Conservation (phyloP, 306 rosid species). For the Sesbania bispinosa region DNA sequence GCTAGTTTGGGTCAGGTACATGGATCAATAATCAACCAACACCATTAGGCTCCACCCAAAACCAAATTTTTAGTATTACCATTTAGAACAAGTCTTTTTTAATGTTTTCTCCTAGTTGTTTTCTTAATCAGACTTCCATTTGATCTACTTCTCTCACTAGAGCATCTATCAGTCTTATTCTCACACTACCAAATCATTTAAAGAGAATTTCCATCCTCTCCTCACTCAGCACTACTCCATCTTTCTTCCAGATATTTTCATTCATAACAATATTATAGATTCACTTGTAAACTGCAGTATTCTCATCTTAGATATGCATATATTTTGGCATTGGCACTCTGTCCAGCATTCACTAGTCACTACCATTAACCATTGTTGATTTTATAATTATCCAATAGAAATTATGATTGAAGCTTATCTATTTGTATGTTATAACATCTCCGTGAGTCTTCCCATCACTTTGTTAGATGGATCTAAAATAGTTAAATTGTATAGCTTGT, state of each 20-base stretch:
- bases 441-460: background rate
- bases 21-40: slow-evolving; percentile 9
- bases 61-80: background rate
- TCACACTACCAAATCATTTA: too few relatives aligned
- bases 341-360: background rate
- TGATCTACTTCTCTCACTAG: too few relatives aligned
- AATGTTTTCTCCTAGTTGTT: too few relatives aligned
- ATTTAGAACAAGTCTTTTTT: background rate
- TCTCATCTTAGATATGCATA: background rate
- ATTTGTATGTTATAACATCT: background rate
- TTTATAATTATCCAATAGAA: background rate
- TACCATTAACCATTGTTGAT: background rate
- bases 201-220: too few relatives aligned
- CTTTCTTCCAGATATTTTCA: background rate
- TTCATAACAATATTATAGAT: background rate
- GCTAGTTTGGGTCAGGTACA: background rate
- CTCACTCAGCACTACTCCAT: background rate
- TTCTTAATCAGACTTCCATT: too few relatives aligned
- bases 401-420: background rate
- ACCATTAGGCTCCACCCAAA: background rate
- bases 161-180: too few relatives aligned
- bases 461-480: background rate
- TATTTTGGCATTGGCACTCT: background rate
- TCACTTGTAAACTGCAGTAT: background rate
- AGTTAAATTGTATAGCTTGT: too few relatives aligned